Base-by-base conservation (phyloP, 179 eudicot species). In the Monotropa hypopitys region DNA sequence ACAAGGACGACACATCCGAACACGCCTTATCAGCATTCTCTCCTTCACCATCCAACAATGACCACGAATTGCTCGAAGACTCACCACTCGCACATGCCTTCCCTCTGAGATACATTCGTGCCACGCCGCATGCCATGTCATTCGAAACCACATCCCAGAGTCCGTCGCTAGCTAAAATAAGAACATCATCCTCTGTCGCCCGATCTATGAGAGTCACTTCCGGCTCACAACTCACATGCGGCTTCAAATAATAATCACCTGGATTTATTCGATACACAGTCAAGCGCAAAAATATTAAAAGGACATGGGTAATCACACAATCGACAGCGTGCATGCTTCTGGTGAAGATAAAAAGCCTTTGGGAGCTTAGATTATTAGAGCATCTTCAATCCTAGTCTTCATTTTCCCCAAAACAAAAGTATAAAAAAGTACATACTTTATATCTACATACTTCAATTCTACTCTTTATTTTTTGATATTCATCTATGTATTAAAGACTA, bases 91-190 rank as follows among this genome's bases (percentile, higher is more conserved):
- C 7, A 13, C 16, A 23, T 6, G 12, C 26, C 72, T 26, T 42
- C 57, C 53, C 69, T 33, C 62, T 40, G n/a, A 82, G 73, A 65
- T 80, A 82, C 81, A 71, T 46, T 11, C 86, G 84, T 0, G 92
- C 97, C 50, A 94, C 96, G 1, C 89, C 89, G 43, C 97, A 94
- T 1, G 98, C 98, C 0, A 90, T 94, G 57, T 87, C 89, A 50
- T 94, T 94, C 0, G 97, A 86, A 28, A 92, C 92, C 57, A 92
- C 96, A 57, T 94, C 98, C 98, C 98, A 94, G 1, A 94, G 79
- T 0, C 98, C 98, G 62, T 94, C 98, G 68, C 96, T 94, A 1
- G 96, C 98, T 5, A 94, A 76, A 12, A 94, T 92, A 61, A 94
- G 49, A 40, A 89, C 92, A 28, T 92, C 98, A 68, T 94, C 98